Percentiles rank a stretch among this genome's conserved stretches.
phyloP scores from a whole-genome alignment of 495 filamentous ascomycete species.

The Pseudoneurospora amorphoporcata region DNA sequence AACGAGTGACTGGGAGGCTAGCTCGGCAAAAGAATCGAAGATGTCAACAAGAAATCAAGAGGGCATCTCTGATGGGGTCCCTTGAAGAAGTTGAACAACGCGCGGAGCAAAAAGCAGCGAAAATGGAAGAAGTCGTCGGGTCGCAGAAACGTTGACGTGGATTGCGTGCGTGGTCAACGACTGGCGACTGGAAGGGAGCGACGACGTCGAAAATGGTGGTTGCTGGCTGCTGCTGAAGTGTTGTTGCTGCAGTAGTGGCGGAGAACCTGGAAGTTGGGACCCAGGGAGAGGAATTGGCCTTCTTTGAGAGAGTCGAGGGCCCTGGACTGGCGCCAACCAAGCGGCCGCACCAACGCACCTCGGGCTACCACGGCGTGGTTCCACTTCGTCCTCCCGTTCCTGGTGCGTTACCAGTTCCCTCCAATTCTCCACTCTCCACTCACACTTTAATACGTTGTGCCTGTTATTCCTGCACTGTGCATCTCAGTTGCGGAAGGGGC shows the following conservation, averaged over 20 bases:
- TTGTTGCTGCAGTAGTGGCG: neutral
- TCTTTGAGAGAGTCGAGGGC: constrained; percentile 12
- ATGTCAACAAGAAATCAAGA: constrained; percentile 10
- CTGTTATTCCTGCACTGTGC: neutral
- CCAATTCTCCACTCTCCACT: neutral
- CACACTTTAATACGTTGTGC: constrained; percentile 4
- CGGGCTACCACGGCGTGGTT: too few relatives aligned
- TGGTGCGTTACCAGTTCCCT: neutral
- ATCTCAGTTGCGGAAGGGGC: constrained; percentile 23
- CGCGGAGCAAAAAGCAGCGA: neutral
- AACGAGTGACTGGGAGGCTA: constrained; percentile 45
- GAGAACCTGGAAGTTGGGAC: neutral
- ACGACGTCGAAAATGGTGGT: constrained; percentile 1
- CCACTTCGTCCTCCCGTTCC: too few relatives aligned
- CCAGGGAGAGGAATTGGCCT: neutral
- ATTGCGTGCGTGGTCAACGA: neutral
- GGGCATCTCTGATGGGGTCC: neutral
- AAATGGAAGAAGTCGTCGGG: neutral
- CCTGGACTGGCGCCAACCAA: constrained; percentile 7
- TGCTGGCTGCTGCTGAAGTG: neutral
- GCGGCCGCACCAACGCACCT: too few relatives aligned
- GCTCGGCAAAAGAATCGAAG: constrained; percentile 33
- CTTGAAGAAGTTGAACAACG: neutral
- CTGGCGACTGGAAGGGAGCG: neutral
- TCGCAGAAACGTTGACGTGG: neutral